Conservation (phyloP, 1,284 basidiomycete species). For the Ganoderma sinense region DNA sequence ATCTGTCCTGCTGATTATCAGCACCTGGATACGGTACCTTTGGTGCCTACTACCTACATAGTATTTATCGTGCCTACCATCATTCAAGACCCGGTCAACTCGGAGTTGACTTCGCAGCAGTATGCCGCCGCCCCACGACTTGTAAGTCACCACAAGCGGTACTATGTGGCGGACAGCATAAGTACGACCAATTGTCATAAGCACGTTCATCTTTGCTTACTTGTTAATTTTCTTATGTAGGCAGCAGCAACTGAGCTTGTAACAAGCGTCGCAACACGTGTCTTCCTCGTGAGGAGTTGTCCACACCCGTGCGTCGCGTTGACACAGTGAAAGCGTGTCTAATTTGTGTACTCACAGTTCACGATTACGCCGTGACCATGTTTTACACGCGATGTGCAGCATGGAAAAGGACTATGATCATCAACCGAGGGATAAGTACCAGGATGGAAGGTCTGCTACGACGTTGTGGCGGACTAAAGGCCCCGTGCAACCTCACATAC, state of each 20-base stretch:
- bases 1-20: neutral
- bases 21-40: neutral
- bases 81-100: neutral
- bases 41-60: neutral
- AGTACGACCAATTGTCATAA: too few species aligned
- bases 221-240: too few species aligned
- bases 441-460: slow-evolving; percentile 2
- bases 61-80: too few species aligned
- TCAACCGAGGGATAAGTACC: slow-evolving; percentile 7
- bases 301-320: neutral
- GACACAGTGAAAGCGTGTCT: neutral
- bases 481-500: neutral
- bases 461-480: neutral
- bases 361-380: neutral
- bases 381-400: neutral
- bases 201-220: too few species aligned
- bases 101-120: neutral
- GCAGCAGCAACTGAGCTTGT: neutral
- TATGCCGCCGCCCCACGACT: too few species aligned
- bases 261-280: neutral
- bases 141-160: too few species aligned
- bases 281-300: neutral
- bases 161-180: too few species aligned
- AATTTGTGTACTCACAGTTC: neutral
- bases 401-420: neutral